Evolutionary conservation across 2,329 filamentous ascomycete species (phyloP), one percentile per base, ranked within the genome.

Genomic region (Penicillium sp.): DNA sequence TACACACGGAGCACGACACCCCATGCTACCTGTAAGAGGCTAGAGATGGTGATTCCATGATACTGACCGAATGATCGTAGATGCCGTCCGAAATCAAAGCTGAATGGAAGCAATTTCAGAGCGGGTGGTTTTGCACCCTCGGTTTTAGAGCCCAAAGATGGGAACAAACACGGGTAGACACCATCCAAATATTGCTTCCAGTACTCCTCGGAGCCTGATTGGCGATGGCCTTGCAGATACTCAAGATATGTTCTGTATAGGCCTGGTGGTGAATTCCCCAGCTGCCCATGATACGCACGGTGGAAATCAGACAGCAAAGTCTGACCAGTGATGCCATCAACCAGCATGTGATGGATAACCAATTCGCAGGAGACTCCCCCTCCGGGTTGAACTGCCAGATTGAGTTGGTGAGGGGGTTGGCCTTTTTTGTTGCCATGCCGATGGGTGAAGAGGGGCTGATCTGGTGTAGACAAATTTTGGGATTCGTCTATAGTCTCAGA

Each of bases 181-280:
- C n/a, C 20, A 59, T 26, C 20, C 57, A 53, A 18, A 24, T 55
- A 56, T n/a, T 55, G 14, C 46, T 50, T 55, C 53, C 53, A 54
- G 20, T 54, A 43, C 3, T 4, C 4, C 24, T 48, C 35, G 13
- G 51, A 54, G 14, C 16, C 37, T n/a, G 13, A 13, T 56, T 40
- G 4, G 13, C 11, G 11, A 13, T 5, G 31, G 13, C 11, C 13
- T 29, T 29, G 34, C 34, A 49, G 34, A 26, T 49, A 49, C 11
- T 13, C 13, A 13, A 32, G 31, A 29, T 29, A 29, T 29, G 26
- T 29, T 29, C 26, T 29, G 26, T 29, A 29, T 29, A 29, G 26
- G 26, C 26, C 26, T 29, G 26, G 26, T 29, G 26, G 26, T 29
- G 26, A 9, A 29, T 29, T 29, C 26, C 26, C 26, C 26, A 29